Evolutionary conservation across 495 filamentous ascomycete genomes (phyloP).

Genomic region (Penicillium angulare): DNA sequence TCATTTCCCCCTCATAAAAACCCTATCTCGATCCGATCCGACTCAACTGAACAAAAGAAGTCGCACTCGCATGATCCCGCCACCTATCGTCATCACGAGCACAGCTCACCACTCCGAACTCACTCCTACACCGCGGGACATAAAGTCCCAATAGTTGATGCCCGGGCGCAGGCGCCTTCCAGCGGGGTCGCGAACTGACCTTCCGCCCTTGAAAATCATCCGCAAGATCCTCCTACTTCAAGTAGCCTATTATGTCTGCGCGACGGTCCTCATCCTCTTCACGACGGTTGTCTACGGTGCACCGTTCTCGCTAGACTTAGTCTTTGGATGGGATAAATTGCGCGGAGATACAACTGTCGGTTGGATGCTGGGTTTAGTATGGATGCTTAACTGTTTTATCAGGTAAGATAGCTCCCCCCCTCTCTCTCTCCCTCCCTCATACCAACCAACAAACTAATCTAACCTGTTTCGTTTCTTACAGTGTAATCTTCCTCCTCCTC

Average conservation of each 20-base stretch:
- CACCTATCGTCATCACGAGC: neutral
- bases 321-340: conserved; percentile 79
- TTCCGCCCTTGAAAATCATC: conserved; percentile 80
- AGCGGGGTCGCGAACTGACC: conserved; percentile 75
- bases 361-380: conserved; percentile 87
- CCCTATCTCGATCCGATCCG: too few species aligned
- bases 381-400: conserved; percentile 74
- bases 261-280: conserved; percentile 79
- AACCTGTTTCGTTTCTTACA: conserved; percentile 7
- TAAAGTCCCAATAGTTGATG: conserved; percentile 49
- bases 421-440: too few species aligned
- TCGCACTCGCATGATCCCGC: conserved; percentile 13
- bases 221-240: conserved; percentile 88
- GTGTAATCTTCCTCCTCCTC: conserved; percentile 71
- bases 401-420: too few species aligned
- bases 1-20: too few species aligned
- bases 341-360: conserved; percentile 88
- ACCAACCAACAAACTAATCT: neutral
- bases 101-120: conserved; percentile 12
- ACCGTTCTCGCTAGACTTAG: conserved; percentile 63
- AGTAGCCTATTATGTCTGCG: conserved; percentile 73
- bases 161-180: conserved; percentile 75
- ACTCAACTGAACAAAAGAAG: too few species aligned
- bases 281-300: conserved; percentile 79
- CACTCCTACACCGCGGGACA: neutral